phyloP scores from a whole-genome alignment of 2,329 filamentous ascomycete species.

The Ilyonectria mors-panacis region DNA sequence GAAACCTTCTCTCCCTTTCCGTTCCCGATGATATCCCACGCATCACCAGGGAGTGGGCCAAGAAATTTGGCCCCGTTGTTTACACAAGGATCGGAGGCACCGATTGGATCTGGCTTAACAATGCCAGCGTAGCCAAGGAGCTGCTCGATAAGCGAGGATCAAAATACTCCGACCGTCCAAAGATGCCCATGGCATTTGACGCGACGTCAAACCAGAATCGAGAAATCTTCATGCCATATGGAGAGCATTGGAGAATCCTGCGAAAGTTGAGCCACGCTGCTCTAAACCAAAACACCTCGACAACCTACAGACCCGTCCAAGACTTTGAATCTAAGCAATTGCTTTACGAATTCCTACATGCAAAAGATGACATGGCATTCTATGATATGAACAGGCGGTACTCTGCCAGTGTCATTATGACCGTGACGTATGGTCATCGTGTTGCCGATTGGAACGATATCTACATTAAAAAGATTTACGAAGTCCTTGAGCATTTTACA shows the following conservation, averaged over 20 bases:
- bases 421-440: conserved; percentile 36
- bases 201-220: conserved; percentile 28
- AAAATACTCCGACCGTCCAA: conserved; percentile 32
- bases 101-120: conserved; percentile 35
- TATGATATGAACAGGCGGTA: conserved; percentile 40
- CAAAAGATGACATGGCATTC: conserved; percentile 28
- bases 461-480: conserved; percentile 37
- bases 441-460: conserved; percentile 33
- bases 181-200: conserved; percentile 31
- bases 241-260: conserved; percentile 29
- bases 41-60: conserved; percentile 8
- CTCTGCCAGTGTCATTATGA: conserved; percentile 40
- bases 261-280: conserved; percentile 29
- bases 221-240: conserved; percentile 33
- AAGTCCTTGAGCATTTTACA: conserved; percentile 31
- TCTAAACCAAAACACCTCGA: conserved; percentile 32
- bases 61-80: conserved; percentile 7
- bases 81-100: conserved; percentile 31
- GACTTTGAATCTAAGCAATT: conserved; percentile 39
- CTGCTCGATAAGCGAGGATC: conserved; percentile 34
- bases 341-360: conserved; percentile 24
- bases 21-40: background rate
- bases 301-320: conserved; percentile 35
- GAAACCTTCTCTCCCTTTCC: conserved; percentile 6
- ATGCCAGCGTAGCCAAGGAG: conserved; percentile 27